phyloP scores from a whole-genome alignment of 176 grass and related monocot species.

The Secale cereale region DNA sequence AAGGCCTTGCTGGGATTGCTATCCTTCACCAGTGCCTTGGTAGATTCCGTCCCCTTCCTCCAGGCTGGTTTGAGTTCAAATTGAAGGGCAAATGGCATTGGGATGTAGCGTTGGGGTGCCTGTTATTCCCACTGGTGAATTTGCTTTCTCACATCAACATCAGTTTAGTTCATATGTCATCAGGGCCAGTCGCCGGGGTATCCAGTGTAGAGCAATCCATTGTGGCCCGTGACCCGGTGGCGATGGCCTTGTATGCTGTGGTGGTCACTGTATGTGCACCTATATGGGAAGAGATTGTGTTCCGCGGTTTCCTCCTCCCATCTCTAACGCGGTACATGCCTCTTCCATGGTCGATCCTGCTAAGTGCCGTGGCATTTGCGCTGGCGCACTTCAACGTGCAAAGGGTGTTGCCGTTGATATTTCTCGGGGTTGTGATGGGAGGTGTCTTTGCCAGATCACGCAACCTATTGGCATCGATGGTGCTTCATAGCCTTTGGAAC shows the following conservation, averaged over 20 bases:
- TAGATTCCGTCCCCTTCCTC: constrained; percentile 83
- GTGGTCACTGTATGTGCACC: constrained; percentile 89
- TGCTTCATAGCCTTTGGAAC: constrained; percentile 95
- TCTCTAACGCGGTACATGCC: constrained; percentile 90
- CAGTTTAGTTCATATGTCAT: constrained; percentile 54
- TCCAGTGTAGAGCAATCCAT: constrained; percentile 98
- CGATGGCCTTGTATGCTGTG: constrained; percentile 80
- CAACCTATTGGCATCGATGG: constrained; percentile 74
- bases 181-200: constrained; percentile 43
- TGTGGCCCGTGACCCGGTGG: constrained; percentile 71
- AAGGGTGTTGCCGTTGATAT: constrained; percentile 79
- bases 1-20: constrained; percentile 87
- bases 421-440: constrained; percentile 96
- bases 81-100: constrained; percentile 76
- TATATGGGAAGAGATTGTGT: constrained; percentile 95
- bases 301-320: constrained; percentile 95
- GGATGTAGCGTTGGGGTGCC: constrained; percentile 69
- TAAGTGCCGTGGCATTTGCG: constrained; percentile 75
- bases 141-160: constrained; percentile 89
- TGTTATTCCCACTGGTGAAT: constrained; percentile 85
- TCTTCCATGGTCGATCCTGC: constrained; percentile 66
- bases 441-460: constrained; percentile 73
- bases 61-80: constrained; percentile 85
- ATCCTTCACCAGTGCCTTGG: constrained; percentile 87
- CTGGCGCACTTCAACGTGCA: constrained; percentile 93